A percentile compares a stretch with the other conserved stretches of the same genome.
These are phyloP conservation scores for Cladophialophora carrionii DNA, from an alignment of 2,329 filamentous ascomycete genomes.

Conservation along the genomic window DNA sequence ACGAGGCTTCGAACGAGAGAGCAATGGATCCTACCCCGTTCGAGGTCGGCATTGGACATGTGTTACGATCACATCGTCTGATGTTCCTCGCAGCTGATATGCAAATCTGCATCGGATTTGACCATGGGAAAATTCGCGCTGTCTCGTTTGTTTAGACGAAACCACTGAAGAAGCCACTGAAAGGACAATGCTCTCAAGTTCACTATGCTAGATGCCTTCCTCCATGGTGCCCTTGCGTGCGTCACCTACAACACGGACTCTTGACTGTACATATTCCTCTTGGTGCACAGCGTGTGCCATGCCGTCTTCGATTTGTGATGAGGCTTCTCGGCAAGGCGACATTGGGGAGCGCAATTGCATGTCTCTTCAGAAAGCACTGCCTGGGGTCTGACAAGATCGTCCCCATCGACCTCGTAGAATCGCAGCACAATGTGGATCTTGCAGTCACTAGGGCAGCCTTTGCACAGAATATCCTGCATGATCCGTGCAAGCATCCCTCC, in stretches of 20 bases:
- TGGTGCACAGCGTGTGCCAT: not conserved
- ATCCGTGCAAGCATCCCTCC: no score
- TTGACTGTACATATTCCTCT: not conserved
- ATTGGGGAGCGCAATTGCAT: no score
- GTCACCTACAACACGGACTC: not conserved
- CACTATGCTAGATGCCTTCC: not conserved
- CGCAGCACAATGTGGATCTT: no score
- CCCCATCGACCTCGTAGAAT: no score
- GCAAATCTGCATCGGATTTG: not conserved
- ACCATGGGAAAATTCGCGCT: not conserved
- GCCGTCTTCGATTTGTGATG: not conserved
- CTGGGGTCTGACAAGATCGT: no score
- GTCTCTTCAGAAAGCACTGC: no score
- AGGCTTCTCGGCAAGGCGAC: not conserved
- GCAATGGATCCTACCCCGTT: not conserved
- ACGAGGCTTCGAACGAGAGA: not conserved
- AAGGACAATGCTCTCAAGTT: not conserved
- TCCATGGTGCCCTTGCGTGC: not conserved
- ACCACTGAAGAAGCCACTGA: not conserved
- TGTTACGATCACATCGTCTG: not conserved
- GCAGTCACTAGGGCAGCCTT: no score
- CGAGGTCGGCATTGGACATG: not conserved
- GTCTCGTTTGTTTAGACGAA: not conserved
- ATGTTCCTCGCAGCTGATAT: not conserved
- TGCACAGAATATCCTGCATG: no score